Percentiles rank a stretch among this genome's conserved stretches.
Conservation (phyloP, 441 rosid species). For the Adansonia madagascariensis region DNA sequence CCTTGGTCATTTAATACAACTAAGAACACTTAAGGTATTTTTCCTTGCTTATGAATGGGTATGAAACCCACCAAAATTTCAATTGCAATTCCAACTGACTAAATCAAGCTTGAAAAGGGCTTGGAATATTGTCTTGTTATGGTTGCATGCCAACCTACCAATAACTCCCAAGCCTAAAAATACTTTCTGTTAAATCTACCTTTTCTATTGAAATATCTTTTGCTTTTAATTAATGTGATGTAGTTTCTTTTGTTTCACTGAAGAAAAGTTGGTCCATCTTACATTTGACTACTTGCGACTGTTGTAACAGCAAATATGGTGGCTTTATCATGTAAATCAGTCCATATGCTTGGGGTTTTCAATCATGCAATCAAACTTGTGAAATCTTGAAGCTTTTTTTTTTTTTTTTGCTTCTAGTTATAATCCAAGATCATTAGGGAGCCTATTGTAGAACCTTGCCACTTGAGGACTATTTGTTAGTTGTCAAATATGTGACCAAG, state of each 20-base stretch:
- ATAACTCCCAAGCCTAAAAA: neutral
- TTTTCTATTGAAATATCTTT: neutral
- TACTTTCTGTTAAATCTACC: neutral
- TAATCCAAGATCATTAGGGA: neutral
- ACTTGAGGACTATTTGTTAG: neutral
- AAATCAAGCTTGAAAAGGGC: neutral
- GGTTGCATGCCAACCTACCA: neutral
- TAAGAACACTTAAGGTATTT: constrained; percentile 57
- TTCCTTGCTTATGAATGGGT: neutral
- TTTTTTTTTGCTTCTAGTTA: neutral
- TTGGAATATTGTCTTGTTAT: constrained; percentile 1
- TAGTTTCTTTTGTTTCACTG: neutral
- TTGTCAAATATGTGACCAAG: constrained; percentile 12
- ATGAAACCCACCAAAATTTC: neutral
- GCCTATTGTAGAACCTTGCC: neutral
- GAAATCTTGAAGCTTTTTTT: neutral
- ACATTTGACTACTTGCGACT: neutral
- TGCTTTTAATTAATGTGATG: constrained; percentile 19
- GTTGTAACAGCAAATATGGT: constrained; percentile 1
- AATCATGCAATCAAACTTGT: constrained; percentile 4
- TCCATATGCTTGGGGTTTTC: neutral
- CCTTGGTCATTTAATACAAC: constrained; percentile 90
- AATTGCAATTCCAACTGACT: neutral
- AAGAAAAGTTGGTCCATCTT: neutral
- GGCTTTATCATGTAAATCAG: neutral